Base-by-base conservation (phyloP, 768 basidiomycete genomes). In the Stropharia rugosoannulata region DNA sequence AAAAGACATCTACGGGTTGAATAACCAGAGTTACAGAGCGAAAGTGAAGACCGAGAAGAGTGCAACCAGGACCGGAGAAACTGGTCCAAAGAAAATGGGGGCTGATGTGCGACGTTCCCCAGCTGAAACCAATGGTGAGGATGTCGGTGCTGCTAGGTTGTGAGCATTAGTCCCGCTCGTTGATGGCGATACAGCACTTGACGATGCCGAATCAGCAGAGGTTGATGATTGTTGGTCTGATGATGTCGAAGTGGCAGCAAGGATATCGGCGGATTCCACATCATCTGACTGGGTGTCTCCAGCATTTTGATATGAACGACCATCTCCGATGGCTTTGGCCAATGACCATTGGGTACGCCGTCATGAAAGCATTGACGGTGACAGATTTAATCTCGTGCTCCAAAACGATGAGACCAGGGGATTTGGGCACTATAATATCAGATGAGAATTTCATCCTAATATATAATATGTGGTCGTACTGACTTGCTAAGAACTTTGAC, bases 401-500 rank as follows among this genome's bases (percentile, higher is more conserved):
- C 56, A 97, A 79, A 52, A 92, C 76, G 58, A 93, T 77, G 19
- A 95, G 80, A 35, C 95, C 95, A 2, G 91, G 87, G 9, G 70
- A 73, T 68, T 93, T 93, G 46, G 89, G 73, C 29, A 85, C 89
- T 75, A 51, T 5, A 52, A 29, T 40, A 41, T 37, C 51, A 32
- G 37, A 36, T 40, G 29, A 41, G 40, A 32, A 32, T 32, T 11
- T 16, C 4, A n/a, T 40, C 15, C 18, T 13, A 15, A 37, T 40
- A 6, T 37, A 25, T 10, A 8, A 22, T 13, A 35, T 44, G 39
- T 10, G 39, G 43, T 18, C 25, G 27, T 15, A 67, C 71, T 40
- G 46, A 80, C 84, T 80, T 35, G 78, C 69, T 16, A 86, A 67
- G 84, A 87, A 93, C 49, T 72, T 64, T 16, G 75, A 69, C 75